Evolutionary conservation across 1,284 basidiomycete species (phyloP), one percentile per base, ranked within the genome.

Genomic region (Ganoderma sinense): DNA sequence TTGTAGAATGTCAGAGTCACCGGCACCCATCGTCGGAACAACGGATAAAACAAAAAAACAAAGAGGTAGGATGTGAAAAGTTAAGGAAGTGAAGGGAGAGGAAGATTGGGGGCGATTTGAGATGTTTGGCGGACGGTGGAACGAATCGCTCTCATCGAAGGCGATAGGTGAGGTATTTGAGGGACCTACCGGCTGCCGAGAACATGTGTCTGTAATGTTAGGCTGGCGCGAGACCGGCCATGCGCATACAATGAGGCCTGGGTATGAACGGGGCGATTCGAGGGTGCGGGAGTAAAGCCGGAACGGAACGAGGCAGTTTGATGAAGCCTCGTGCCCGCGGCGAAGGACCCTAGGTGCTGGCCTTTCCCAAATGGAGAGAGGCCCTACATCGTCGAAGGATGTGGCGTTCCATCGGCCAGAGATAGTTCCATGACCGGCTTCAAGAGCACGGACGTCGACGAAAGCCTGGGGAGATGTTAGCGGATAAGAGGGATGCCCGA

Each of bases 241-340:
- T 51, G 73, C 69, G 69, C 58, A 40, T 29, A 67, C 70, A 72
- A 74, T 64, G 73, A 74, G 73, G 73, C 70, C 69, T 69, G 70
- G 69, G 67, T 68, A 67, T 63, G 66, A 68, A 67, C 61, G 63
- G 66, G 72, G 66, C 45, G 31, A 56, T 39, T 65, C 72, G 72
- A 71, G 67, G 61, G 72, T 59, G 60, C 68, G 58, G 58, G 66
- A 56, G 66, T 69, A 67, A 62, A 26, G 36, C 62, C 55, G 62
- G 62, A 60, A 41, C 51, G 59, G 64, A 62, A 65, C 68, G 68
- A 65, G 64, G 68, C 59, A 36, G 53, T 58, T 59, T 65, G 66
- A 73, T 73, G 61, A 69, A 66, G 69, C 69, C 69, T 64, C 69
- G 72, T 73, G 72, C 61, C 31, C 60, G 48, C 58, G 58, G 55